Evolutionary conservation across 1,139 yeast genomes (phyloP), one percentile per base, ranked within the genome.

Genomic region (Hemisphaericaspora lyxosophila): DNA sequence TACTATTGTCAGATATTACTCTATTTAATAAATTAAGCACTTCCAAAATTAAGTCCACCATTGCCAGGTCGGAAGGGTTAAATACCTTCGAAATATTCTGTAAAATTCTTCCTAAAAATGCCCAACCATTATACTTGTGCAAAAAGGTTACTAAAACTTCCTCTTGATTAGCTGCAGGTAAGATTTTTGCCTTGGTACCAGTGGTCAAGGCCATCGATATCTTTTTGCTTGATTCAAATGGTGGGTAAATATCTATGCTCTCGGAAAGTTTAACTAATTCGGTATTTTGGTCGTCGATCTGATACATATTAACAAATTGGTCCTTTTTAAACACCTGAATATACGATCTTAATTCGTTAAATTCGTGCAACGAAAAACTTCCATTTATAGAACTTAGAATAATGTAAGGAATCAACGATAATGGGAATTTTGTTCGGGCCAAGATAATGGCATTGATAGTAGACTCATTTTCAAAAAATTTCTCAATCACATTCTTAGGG

Each of bases 81-180:
- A 65, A 68, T 5, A 60, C 53, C 34, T 64, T 64, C 24, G 81
- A 67, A 7, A 82, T 57, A 47, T 82, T 84, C 48, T 85, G 90
- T 22, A 90, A 59, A 0, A 86, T 64, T 48, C 95, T 73, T 1
- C 97, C 97, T 25, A 90, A 51, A 30, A 85, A 66, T 0, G 94
- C 77, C 96, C 97, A 88, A 0, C 97, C 97, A 54, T 82, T 85
- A 54, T 82, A 88, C 5, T 75, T 72, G 55, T 84, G 78, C 31
- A 83, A 64, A 64, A 92, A 89, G 22, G 88, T 74, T 1, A 85
- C 84, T 29, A 86, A 70, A 5, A 80, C 72, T 25, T 65, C 70
- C 23, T 64, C 63, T 3, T 61, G 59, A 12, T 54, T 54, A 2
- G 67, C 53, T 2, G 78, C 60, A 1, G 86, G 79, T 23, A 87